Conservation (phyloP, 2,329 filamentous ascomycete species). For the Apiospora malaysiana region DNA sequence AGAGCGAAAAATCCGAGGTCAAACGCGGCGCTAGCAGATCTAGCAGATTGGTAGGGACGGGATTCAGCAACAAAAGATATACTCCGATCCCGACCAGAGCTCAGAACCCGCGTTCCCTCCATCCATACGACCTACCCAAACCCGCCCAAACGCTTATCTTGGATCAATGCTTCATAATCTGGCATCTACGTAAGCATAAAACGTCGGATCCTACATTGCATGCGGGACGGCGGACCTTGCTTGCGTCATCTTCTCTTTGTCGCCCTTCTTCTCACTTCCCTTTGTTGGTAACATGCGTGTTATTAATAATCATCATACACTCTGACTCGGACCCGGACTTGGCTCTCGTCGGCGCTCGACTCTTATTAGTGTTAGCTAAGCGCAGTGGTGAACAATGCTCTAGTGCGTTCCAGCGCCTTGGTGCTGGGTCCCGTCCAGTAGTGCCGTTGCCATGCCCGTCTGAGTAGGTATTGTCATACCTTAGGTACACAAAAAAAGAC, state of each 20-base stretch:
- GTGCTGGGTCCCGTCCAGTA: constrained; percentile 1
- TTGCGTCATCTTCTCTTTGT: background rate
- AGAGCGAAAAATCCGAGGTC: background rate
- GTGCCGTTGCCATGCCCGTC: background rate
- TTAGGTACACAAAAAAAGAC: no score
- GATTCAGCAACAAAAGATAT: background rate
- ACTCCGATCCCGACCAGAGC: background rate
- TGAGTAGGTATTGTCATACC: background rate
- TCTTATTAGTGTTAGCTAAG: background rate
- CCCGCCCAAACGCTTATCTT: background rate
- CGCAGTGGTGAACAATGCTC: background rate
- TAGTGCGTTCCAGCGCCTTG: constrained; percentile 3
- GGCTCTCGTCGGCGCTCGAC: background rate
- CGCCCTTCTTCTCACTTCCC: no score
- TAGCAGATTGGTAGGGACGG: background rate
- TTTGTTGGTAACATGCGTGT: background rate
- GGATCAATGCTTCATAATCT: constrained; percentile 4
- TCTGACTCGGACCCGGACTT: background rate
- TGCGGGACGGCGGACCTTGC: background rate
- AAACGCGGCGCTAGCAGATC: background rate
- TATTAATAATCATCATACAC: constrained; percentile 1
- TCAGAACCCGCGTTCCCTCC: background rate
- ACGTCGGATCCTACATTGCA: background rate
- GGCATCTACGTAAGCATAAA: background rate
- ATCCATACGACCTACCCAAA: background rate